Evolutionary conservation across 495 filamentous ascomycete species (phyloP).

Genomic region (Neurospora cerealis): DNA sequence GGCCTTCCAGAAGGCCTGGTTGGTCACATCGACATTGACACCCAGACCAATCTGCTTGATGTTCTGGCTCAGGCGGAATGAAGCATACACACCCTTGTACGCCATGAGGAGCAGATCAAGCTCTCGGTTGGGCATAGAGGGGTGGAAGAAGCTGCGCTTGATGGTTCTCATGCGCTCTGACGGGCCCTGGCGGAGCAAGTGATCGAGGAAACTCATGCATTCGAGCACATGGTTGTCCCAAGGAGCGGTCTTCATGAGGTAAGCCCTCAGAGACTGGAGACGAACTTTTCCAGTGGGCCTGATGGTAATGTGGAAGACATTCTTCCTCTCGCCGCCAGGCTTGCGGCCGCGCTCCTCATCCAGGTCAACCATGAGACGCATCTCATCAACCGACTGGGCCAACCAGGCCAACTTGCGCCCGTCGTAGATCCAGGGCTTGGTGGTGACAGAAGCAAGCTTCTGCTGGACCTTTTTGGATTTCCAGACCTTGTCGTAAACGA

Average conservation of each 20-base stretch:
- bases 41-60: constrained; percentile 71
- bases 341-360: constrained; percentile 45
- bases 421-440: constrained; percentile 58
- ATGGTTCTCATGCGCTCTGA: constrained; percentile 52
- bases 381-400: constrained; percentile 27
- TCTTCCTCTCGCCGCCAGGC: constrained; percentile 26
- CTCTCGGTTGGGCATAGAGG: constrained; percentile 1
- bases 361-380: constrained; percentile 51
- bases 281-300: constrained; percentile 49
- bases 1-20: constrained; percentile 58
- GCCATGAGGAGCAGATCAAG: background rate
- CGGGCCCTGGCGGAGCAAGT: constrained; percentile 70
- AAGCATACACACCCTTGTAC: background rate
- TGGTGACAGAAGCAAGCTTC: constrained; percentile 26
- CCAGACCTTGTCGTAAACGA: constrained; percentile 65
- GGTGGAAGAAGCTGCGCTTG: constrained; percentile 72
- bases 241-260: constrained; percentile 46
- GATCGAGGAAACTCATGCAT: constrained; percentile 83
- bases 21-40: constrained; percentile 76
- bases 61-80: constrained; percentile 43
- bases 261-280: constrained; percentile 51
- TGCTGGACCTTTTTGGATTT: constrained; percentile 45
- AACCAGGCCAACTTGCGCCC: constrained; percentile 68
- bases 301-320: constrained; percentile 49
- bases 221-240: constrained; percentile 61